Base-by-base conservation (phyloP, 257 asterid species). In the Ajuga chamaepitys region DNA sequence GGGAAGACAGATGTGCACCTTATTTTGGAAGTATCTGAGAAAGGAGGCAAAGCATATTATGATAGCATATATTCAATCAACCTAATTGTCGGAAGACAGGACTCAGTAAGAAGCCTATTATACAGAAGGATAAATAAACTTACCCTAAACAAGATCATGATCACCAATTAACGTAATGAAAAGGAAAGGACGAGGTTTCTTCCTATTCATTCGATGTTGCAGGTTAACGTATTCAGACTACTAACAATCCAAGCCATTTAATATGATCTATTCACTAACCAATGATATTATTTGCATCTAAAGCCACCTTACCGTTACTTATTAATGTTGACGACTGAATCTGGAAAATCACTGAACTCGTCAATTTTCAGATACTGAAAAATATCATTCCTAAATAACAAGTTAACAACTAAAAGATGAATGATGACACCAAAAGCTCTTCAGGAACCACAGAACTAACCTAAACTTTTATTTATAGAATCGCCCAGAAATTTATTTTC, bases 221-320 rank as follows among this genome's bases (percentile, higher is more conserved):
- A 44, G 22, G 8, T 18, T 32, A 21, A 11, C 47, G 14, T 20
- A 35, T 45, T 20, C 60, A 40, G 35, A 30, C 20, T 38, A 70
- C 47, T 42, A 17, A n/a, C 58, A 72, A 22, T 32, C 32, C 52
- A 26, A 63, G 25, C 38, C 24, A 16, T 52, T 41, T 25, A 66
- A 53, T 44, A 20, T 10, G 67, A 70, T 14, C 69, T 32, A 21
- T 5, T 34, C 9, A 57, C 51, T 60, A 75, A 40, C 46, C 47
- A 40, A 14, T 4, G 14, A 40, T 14, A 38, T 40, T 54, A 26
- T 2, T 40, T 28, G 50, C 42, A 38, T 42, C 40, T 32, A 63
- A 13, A 16, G 3, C 12, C 67, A 61, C 37, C 70, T 60, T 53
- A 4, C 22, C 9, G 13, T 62, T 14, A 53, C 17, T 44, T 9